These are phyloP conservation scores for Vigna radiata DNA, from an alignment of 306 rosid genomes.

Conservation along the genomic window DNA sequence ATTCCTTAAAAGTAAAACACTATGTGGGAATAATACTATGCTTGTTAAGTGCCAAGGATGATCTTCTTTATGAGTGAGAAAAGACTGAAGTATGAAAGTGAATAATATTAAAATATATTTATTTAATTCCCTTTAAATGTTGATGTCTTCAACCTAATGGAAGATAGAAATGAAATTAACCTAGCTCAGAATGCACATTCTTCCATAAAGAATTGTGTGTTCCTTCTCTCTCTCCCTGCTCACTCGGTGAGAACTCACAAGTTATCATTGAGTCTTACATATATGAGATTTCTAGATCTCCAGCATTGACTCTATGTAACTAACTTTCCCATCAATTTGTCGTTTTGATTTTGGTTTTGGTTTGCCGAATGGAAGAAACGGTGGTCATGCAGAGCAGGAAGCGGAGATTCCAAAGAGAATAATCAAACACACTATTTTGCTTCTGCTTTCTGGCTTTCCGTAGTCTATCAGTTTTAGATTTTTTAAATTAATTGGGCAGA, in stretches of 20 bases:
- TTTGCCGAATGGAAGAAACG: slow-evolving; percentile 21
- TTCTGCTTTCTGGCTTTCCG: slow-evolving; percentile 18
- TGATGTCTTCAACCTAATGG: slow-evolving; percentile 1
- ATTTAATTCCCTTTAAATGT: neutral
- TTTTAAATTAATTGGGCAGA: slow-evolving; percentile 6
- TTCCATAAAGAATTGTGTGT: neutral
- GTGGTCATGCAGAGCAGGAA: slow-evolving; percentile 4
- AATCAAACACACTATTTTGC: slow-evolving; percentile 14
- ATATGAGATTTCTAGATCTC: slow-evolving; percentile 44
- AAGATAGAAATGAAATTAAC: slow-evolving; percentile 27
- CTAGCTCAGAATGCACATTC: slow-evolving; percentile 31
- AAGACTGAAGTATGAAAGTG: neutral
- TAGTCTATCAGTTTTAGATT: neutral
- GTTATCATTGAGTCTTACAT: neutral
- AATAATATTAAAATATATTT: neutral
- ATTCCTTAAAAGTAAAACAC: no score
- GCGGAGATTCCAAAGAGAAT: slow-evolving; percentile 42
- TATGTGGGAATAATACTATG: neutral
- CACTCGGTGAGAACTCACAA: slow-evolving; percentile 11
- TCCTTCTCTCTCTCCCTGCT: slow-evolving; percentile 11
- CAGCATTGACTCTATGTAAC: slow-evolving; percentile 50
- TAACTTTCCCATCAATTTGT: slow-evolving; percentile 43
- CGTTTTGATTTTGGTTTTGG: slow-evolving; percentile 15
- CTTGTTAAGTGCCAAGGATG: no score
- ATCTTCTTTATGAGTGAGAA: no score